A percentile compares a stretch with the other conserved stretches of the same genome.
phyloP scores from a whole-genome alignment of 2,329 filamentous ascomycete species.

The Plenodomus biglobosus region DNA sequence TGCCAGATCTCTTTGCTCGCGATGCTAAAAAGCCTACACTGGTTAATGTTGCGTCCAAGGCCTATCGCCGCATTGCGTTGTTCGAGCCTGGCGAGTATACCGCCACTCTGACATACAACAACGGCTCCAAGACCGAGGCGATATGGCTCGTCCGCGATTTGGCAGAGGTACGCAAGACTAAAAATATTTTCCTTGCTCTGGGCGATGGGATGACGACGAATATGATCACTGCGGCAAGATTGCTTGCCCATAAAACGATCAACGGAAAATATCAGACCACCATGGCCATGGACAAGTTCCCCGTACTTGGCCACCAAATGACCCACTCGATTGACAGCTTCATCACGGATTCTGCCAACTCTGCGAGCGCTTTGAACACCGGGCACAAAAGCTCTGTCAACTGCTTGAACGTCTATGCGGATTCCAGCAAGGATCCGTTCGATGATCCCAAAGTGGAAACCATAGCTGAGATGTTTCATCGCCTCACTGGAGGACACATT shows the following conservation, averaged over 20 bases:
- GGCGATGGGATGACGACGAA: constrained; percentile 71
- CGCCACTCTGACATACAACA: constrained; percentile 75
- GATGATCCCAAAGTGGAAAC: constrained; percentile 88
- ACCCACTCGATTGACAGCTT: constrained; percentile 82
- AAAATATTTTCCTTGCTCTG: constrained; percentile 85
- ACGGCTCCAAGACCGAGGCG: constrained; percentile 68
- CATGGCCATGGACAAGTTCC: constrained; percentile 80
- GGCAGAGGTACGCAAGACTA: constrained; percentile 69
- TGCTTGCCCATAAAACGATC: constrained; percentile 78
- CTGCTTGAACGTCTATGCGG: constrained; percentile 77
- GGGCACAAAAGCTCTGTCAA: constrained; percentile 86
- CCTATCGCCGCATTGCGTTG: constrained; percentile 73
- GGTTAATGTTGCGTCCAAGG: constrained; percentile 79
- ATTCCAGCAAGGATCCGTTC: constrained; percentile 70
- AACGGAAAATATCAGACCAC: constrained; percentile 80
- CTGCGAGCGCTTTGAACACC: constrained; percentile 76
- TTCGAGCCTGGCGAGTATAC: constrained; percentile 79
- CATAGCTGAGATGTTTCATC: constrained; percentile 74
- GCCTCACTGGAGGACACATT: constrained; percentile 63
- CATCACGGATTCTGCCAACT: constrained; percentile 87
- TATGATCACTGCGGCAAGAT: constrained; percentile 77
- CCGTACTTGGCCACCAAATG: constrained; percentile 84
- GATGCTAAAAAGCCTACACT: constrained; percentile 69
- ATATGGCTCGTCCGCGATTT: constrained; percentile 77
- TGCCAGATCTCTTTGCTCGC: constrained; percentile 69